Conservation (phyloP, 345 rosid genomes). For the Hypericum perforatum region DNA sequence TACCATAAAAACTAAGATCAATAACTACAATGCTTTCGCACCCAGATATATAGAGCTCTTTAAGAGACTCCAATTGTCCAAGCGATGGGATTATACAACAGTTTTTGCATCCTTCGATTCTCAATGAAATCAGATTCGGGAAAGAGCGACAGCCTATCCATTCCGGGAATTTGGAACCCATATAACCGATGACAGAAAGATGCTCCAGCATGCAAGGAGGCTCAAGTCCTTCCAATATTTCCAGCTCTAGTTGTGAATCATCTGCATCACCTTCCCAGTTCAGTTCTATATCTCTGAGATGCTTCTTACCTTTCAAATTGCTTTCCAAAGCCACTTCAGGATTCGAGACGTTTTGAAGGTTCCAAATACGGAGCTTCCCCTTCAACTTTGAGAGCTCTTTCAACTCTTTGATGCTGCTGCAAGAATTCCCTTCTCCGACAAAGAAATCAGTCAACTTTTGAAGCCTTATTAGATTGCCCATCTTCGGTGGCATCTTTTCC, state of each 20-base stretch:
- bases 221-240: conserved; percentile 3
- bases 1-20: not conserved
- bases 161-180: conserved; percentile 5
- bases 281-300: conserved; percentile 1
- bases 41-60: not conserved
- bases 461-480: conserved; percentile 11
- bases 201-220: conserved; percentile 1
- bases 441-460: conserved; percentile 8
- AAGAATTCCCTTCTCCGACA: not conserved
- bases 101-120: not conserved
- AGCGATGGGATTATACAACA: conserved; percentile 4
- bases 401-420: conserved; percentile 6
- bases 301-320: conserved; percentile 10
- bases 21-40: not conserved
- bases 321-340: conserved; percentile 7
- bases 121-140: conserved; percentile 1
- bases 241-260: not conserved
- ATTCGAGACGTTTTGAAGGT: conserved; percentile 9
- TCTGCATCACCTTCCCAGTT: conserved; percentile 1
- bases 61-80: conserved; percentile 5
- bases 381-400: conserved; percentile 3
- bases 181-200: conserved; percentile 3
- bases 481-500: conserved; percentile 11
- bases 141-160: conserved; percentile 8
- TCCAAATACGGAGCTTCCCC: conserved; percentile 8